Evolutionary conservation across 306 rosid species (phyloP), one percentile per base, ranked within the genome.

Genomic region (Dalbergia oliveri): DNA sequence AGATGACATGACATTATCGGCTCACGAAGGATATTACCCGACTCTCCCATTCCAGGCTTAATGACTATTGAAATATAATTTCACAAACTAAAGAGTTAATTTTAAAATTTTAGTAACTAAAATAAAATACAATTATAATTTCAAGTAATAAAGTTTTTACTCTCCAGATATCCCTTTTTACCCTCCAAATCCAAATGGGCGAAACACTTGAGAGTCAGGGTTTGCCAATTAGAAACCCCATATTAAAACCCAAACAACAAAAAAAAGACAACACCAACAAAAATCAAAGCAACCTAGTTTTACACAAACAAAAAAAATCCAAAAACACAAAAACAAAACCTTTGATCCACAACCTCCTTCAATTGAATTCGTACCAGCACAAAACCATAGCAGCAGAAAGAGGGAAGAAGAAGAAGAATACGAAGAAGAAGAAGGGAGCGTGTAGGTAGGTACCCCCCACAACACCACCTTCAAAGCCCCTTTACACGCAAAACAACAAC

Each of bases 401-500:
- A 34, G 9, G 10, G 45, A 56, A 51, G 33, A 72, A 34, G 9
- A 8, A 53, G 23, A 37, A 37, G 41, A 3, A 37, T 26, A 56
- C 33, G 33, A 72, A 34, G 31, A 12, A 51, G 57, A 15, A 34
- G 9, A 8, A 53, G 23, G 41, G 41, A 37, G 41, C 41, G 41
- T 14, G 63, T 57, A 53, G 60, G 23, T 6, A 11, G 57, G 18
- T 14, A 13, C 57, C 58, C 75, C 8, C 12, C 6, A 58, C 66
- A 82, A 75, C 21, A 71, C 49, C 73, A 54, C n/a, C 44, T 33
- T 57, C 13, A 45, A 58, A 73, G 57, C 49, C 60, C 78, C 73
- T 81, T 80, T 73, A 41, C 74, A 72, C 67, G 74, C 57, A 75
- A 81, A 75, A 66, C 69, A 58, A 61, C 26, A 72, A 54, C 75